phyloP scores from a whole-genome alignment of 2,329 filamentous ascomycete genomes.

The Eutypa lata region DNA sequence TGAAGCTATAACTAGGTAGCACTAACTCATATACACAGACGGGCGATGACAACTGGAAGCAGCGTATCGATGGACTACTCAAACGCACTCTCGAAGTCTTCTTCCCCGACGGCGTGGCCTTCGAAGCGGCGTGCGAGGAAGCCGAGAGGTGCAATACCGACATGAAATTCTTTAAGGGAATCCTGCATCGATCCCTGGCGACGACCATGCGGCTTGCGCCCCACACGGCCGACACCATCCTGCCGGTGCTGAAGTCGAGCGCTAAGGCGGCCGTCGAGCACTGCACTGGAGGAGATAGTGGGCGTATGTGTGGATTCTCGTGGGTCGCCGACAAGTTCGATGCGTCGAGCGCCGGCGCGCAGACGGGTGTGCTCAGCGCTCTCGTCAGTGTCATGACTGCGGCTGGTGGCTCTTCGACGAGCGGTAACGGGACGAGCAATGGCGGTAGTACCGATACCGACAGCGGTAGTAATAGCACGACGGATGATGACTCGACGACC shows the following conservation, averaged over 20 bases:
- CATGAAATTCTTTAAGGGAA: conserved; percentile 54
- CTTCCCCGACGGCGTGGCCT: conserved; percentile 45
- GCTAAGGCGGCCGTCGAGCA: conserved; percentile 35
- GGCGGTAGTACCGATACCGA: too few species aligned
- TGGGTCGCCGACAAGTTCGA: conserved; percentile 20
- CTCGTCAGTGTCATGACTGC: conserved; percentile 26
- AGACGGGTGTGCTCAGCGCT: conserved; percentile 49
- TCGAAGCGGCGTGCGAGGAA: conserved; percentile 50
- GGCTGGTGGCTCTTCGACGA: neutral
- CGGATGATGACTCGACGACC: too few species aligned
- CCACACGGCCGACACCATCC: conserved; percentile 30
- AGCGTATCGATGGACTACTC: conserved; percentile 45
- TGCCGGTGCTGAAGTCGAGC: conserved; percentile 32
- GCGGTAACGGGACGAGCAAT: too few species aligned
- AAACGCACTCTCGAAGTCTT: conserved; percentile 43
- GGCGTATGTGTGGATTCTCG: conserved; percentile 19
- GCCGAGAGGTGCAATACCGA: conserved; percentile 52
- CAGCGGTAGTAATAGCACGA: too few species aligned
- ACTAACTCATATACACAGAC: conserved; percentile 33
- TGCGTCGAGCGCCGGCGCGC: conserved; percentile 48
- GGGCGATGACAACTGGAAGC: conserved; percentile 40
- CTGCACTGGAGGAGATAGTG: conserved; percentile 31
- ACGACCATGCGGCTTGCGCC: conserved; percentile 34
- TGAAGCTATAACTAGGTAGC: too few species aligned
- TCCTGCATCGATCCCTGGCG: conserved; percentile 47